Evolutionary conservation across 306 rosid species (phyloP).

Genomic region (Calophaca sinica): DNA sequence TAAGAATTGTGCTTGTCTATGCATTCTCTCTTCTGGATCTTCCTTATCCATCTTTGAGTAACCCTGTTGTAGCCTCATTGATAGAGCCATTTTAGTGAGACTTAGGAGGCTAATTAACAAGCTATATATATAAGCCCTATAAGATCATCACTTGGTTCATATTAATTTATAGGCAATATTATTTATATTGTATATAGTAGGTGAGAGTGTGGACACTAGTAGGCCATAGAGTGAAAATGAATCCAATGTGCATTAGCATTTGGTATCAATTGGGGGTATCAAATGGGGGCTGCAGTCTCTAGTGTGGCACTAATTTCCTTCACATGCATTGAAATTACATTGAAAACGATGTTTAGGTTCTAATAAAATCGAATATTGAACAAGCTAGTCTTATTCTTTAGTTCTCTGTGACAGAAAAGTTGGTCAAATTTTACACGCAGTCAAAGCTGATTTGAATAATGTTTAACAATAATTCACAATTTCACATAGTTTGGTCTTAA

Average conservation of each 20-base stretch:
- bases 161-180: not conserved
- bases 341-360: slow-evolving; percentile 26
- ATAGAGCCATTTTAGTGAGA: slow-evolving; percentile 43
- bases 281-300: not conserved
- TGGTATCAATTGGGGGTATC: not conserved
- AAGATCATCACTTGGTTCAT: too few species aligned
- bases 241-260: not conserved
- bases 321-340: slow-evolving; percentile 1
- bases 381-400: not conserved
- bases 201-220: slow-evolving; percentile 18
- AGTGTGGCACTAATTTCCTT: not conserved
- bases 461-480: not conserved
- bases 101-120: slow-evolving; percentile 8
- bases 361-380: not conserved
- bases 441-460: slow-evolving; percentile 21
- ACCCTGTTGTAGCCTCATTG: slow-evolving; percentile 41
- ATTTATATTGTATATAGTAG: slow-evolving; percentile 2
- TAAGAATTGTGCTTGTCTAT: slow-evolving; percentile 70
- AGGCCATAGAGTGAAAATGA: slow-evolving; percentile 26
- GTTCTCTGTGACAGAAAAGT: not conserved
- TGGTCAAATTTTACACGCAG: slow-evolving; percentile 28
- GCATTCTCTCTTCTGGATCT: slow-evolving; percentile 68
- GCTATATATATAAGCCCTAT: too few species aligned
- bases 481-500: slow-evolving; percentile 15
- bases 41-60: slow-evolving; percentile 77